phyloP scores from a whole-genome alignment of 257 asterid genomes.

The Solanum neorickii region DNA sequence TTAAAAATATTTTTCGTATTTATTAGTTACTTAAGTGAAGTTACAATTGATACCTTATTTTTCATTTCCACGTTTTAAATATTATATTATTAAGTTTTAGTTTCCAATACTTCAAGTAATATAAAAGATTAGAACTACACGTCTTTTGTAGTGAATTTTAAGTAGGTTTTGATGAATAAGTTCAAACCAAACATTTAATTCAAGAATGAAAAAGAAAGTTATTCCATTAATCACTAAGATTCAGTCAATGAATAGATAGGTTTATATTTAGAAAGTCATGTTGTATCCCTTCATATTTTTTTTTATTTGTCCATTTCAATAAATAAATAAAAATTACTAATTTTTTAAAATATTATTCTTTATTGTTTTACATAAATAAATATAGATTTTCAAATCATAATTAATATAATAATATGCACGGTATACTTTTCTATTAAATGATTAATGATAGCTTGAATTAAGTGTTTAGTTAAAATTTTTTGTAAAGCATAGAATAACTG shows the following conservation, averaged over 20 bases:
- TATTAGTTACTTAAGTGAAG: not conserved
- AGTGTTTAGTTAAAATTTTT: too few species aligned
- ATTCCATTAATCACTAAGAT: too few species aligned
- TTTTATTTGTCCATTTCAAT: not conserved
- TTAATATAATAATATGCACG: not conserved
- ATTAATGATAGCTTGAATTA: not conserved
- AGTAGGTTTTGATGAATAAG: not conserved
- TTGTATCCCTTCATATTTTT: not conserved
- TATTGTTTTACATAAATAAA: not conserved
- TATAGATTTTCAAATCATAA: not conserved
- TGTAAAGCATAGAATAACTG: not conserved
- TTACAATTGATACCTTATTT: not conserved
- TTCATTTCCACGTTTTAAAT: not conserved
- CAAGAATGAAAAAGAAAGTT: not conserved
- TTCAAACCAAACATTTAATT: not conserved
- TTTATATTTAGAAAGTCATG: not conserved
- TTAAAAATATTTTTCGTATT: not conserved
- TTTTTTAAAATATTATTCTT: not conserved
- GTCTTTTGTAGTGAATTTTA: not conserved
- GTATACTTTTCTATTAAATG: not conserved
- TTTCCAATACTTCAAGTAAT: not conserved
- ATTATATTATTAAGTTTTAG: not conserved
- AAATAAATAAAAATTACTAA: not conserved
- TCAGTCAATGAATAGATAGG: not conserved
- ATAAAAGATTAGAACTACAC: not conserved